Evolutionary conservation across 2,329 filamentous ascomycete species (phyloP), one percentile per base, ranked within the genome.

Genomic region (Pestalotiopsis fici): DNA sequence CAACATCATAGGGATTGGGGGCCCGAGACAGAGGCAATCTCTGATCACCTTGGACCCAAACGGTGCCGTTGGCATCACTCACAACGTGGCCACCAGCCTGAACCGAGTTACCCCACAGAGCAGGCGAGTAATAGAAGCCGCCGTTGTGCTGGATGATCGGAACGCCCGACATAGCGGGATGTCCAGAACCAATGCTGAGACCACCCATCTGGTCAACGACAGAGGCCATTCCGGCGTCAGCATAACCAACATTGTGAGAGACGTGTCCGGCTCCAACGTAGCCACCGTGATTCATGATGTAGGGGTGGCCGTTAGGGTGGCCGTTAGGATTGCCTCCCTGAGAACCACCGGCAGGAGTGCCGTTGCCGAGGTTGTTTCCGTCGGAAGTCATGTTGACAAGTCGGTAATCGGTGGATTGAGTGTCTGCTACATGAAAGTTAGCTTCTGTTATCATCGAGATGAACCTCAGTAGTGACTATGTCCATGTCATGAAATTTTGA

Each of bases 121-220:
- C 35, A 21, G 35, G 59, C n/a, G 59, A 47, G 18, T 60, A 60
- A 60, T 21, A 31, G 7, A 31, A 25, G 59, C 59, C 37, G 59
- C 59, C 59, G 31, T 62, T 23, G 21, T 15, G 21, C 3, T 37
- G 63, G 31, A 59, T 18, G 23, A 21, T 7, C 21, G 35, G 50
- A 2, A 27, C 1, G 27, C 47, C 47, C n/a, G 27, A 15, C 12
- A 59, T 5, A 12, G 54, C 1, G 3, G 23, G 28, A 6, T 39
- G 27, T 27, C 63, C 37, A 55, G 73, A 60, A 67, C 74, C 72
- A 67, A 82, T 76, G 63, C 74, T 78, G 59, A 79, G 74, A 59
- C 74, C 74, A 55, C 76, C 72, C 61, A 82, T 72, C 65, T 76
- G 75, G 61, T 71, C 72, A 31, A 76, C 67, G 56, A 78, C 71